phyloP scores from a whole-genome alignment of 129 eudicot species.

The Chrysanthemum makinoi region DNA sequence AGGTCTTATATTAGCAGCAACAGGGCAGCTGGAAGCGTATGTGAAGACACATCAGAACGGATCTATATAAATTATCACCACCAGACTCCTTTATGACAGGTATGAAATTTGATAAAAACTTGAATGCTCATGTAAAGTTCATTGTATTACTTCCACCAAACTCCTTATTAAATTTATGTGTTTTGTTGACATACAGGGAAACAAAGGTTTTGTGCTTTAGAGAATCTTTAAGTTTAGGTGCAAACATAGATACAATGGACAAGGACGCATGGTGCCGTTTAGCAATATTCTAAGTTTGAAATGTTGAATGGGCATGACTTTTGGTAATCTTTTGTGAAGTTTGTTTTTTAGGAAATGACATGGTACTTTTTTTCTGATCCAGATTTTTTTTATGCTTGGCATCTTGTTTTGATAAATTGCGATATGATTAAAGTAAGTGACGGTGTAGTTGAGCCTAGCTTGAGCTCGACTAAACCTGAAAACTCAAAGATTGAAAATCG shows the following conservation, averaged over 20 bases:
- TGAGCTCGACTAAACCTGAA: neutral
- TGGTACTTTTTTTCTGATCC: constrained; percentile 22
- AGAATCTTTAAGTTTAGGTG: constrained; percentile 21
- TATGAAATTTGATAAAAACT: neutral
- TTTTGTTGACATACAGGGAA: constrained; percentile 16
- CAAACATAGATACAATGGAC: constrained; percentile 13
- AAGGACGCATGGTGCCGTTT: constrained; percentile 15
- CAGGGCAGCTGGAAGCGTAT: constrained; percentile 62
- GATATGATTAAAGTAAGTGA: neutral
- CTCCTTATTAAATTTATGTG: neutral
- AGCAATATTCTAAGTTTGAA: constrained; percentile 18
- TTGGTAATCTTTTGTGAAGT: constrained; percentile 23
- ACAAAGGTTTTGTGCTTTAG: constrained; percentile 2
- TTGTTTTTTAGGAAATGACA: constrained; percentile 17
- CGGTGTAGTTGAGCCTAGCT: neutral
- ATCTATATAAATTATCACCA: constrained; percentile 19
- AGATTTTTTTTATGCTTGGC: constrained; percentile 20
- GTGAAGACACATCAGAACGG: constrained; percentile 69
- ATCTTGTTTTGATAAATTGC: constrained; percentile 13
- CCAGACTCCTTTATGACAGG: constrained; percentile 22
- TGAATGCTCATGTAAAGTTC: neutral
- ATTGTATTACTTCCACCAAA: neutral
- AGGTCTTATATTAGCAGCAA: constrained; percentile 95
- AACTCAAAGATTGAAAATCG: neutral
- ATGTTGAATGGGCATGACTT: constrained; percentile 5